Conservation (phyloP, 1,139 yeast species). For the Blastobotrys petasosporus region DNA sequence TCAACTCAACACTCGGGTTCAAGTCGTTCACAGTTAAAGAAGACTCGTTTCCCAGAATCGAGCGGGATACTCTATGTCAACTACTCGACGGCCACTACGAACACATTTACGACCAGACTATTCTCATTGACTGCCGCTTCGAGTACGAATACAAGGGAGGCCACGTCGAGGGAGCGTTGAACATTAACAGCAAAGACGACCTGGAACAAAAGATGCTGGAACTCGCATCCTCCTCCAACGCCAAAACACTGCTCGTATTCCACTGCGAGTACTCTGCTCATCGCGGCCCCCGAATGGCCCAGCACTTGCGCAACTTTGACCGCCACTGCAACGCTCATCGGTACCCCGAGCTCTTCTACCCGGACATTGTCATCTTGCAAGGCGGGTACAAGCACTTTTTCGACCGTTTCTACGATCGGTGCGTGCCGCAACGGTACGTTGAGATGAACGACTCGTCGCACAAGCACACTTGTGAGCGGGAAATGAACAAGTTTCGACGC, state of each 20-base stretch:
- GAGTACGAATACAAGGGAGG: slow-evolving; percentile 92
- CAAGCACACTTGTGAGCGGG: slow-evolving; percentile 60
- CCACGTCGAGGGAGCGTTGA: slow-evolving; percentile 77
- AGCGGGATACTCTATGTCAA: slow-evolving; percentile 54
- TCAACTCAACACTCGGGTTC: slow-evolving; percentile 24
- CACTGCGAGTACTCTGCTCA: slow-evolving; percentile 94
- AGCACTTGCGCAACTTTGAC: slow-evolving; percentile 77
- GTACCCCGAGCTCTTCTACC: slow-evolving; percentile 78
- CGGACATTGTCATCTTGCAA: slow-evolving; percentile 79
- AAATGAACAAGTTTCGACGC: slow-evolving; percentile 58
- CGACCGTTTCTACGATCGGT: slow-evolving; percentile 46
- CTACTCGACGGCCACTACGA: slow-evolving; percentile 54
- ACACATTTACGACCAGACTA: slow-evolving; percentile 51
- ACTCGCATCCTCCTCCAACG: slow-evolving; percentile 7
- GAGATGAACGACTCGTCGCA: slow-evolving; percentile 80
- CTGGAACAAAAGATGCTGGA: slow-evolving; percentile 44
- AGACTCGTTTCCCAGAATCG: slow-evolving; percentile 73
- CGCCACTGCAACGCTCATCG: slow-evolving; percentile 62
- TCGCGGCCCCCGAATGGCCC: slow-evolving; percentile 90
- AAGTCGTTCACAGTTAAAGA: slow-evolving; percentile 39
- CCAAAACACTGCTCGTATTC: slow-evolving; percentile 51
- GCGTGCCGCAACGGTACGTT: slow-evolving; percentile 73
- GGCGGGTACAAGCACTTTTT: slow-evolving; percentile 88
- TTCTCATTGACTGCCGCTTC: slow-evolving; percentile 82
- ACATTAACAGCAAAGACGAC: slow-evolving; percentile 64